Evolutionary conservation across 2,329 filamentous ascomycete genomes (phyloP).

Genomic region (Xylariaceae sp.): DNA sequence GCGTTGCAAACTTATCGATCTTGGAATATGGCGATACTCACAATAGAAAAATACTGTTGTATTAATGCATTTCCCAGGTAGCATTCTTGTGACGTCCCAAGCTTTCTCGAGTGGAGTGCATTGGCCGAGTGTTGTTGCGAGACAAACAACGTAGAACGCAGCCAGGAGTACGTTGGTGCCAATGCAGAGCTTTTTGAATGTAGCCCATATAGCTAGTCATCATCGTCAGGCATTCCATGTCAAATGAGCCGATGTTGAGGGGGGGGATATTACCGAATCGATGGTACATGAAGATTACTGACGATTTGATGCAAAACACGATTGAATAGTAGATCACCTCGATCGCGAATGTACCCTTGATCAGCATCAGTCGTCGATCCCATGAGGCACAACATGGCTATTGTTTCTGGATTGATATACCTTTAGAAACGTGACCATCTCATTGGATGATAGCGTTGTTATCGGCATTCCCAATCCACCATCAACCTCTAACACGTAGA

Average conservation of each 20-base stretch:
- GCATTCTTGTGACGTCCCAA: conserved; percentile 47
- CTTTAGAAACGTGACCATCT: conserved; percentile 31
- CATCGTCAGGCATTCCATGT: neutral
- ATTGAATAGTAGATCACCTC: conserved; percentile 51
- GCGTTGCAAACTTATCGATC: neutral
- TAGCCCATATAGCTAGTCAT: conserved; percentile 31
- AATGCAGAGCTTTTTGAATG: conserved; percentile 42
- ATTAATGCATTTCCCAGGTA: conserved; percentile 49
- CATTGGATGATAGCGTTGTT: conserved; percentile 18
- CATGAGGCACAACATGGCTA: neutral
- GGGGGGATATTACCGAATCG: conserved; percentile 49
- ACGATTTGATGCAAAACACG: conserved; percentile 50
- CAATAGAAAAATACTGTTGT: conserved; percentile 51
- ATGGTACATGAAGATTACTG: conserved; percentile 54
- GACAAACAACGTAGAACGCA: conserved; percentile 50
- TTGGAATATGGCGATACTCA: conserved; percentile 28
- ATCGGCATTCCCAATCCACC: conserved; percentile 34
- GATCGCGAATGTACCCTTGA: conserved; percentile 39
- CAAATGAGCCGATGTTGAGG: neutral
- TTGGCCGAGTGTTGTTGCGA: conserved; percentile 49
- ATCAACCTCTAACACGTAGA: conserved; percentile 24
- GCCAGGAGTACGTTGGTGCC: conserved; percentile 48
- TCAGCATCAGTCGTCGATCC: neutral
- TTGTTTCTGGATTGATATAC: neutral
- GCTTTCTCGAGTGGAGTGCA: conserved; percentile 50